Evolutionary conservation across 345 rosid genomes (phyloP), one percentile per base, ranked within the genome.

Genomic region (Reutealis trisperma): DNA sequence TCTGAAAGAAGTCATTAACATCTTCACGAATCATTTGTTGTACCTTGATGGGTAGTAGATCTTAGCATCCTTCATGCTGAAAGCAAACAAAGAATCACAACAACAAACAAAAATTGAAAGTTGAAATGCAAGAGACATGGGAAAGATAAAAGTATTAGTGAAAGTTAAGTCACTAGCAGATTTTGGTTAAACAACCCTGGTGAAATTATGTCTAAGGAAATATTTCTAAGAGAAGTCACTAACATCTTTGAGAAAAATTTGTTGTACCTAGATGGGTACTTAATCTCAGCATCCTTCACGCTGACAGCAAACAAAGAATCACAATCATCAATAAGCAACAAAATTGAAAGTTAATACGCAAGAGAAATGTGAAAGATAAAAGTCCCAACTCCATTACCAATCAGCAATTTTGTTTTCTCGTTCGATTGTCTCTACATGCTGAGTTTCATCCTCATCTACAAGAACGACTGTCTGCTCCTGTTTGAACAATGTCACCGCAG

Each of bases 41-140:
- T 81, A 96, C 99, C 96, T 67, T 49, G 73, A 67, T n/a, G 98
- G 97, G 72, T 90, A 94, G 81, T 84, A 84, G 72, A 94, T 87
- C 65, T 32, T 87, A 37, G 84, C 81, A 63, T 81, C 90, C 78
- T 74, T 87, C 84, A 82, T 79, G 79, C 97, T 90, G 90, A 80
- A 88, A 69, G 60, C 27, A 67, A 75, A 64, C 42, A 83, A 75
- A 75, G 64, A 76, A 67, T 44, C 59, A 70, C 75, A 69, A 55
- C 75, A 70, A 30, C 63, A 22, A 78, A 16, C 42, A 73, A 55
- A 19, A 71, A n/a, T 41, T 24, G 15, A 42, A 44, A 64, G 58
- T 58, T 37, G 67, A 44, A 27, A 63, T 14, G 6, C 41, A 66
- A 2, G 5, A 16, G 47, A 37, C 41, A 37, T 37, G 41, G 16